Conservation (phyloP, 768 basidiomycete species). For the Kwoniella europaea region DNA sequence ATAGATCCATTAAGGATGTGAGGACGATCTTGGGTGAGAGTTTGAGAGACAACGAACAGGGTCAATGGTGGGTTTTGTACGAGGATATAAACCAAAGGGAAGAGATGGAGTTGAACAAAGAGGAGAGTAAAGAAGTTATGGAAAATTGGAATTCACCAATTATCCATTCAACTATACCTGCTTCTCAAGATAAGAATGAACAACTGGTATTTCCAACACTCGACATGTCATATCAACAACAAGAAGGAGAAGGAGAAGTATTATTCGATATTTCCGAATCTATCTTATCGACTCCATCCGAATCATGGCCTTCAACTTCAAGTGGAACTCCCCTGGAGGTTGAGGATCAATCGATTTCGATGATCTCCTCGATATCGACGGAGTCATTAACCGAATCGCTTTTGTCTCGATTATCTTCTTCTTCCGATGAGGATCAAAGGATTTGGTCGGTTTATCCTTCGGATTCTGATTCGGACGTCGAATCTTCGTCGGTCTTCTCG, state of each 20-base stretch:
- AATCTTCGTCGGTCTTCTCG: slow-evolving; percentile 27
- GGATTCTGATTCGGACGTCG: slow-evolving; percentile 41
- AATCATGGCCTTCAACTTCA: slow-evolving; percentile 20
- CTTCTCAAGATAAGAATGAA: not conserved
- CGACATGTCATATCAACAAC: slow-evolving; percentile 21
- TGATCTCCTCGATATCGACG: slow-evolving; percentile 3
- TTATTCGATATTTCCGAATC: slow-evolving; percentile 20
- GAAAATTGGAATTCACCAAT: slow-evolving; percentile 32
- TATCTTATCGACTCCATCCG: slow-evolving; percentile 2
- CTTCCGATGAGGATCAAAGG: slow-evolving; percentile 1
- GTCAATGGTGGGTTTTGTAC: slow-evolving; percentile 35
- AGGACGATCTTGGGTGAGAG: slow-evolving; percentile 35
- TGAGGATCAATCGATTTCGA: slow-evolving; percentile 1
- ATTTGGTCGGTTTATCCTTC: slow-evolving; percentile 35
- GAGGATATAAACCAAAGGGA: slow-evolving; percentile 4
- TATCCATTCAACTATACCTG: not conserved
- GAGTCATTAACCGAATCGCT: slow-evolving; percentile 30
- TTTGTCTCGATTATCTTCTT: slow-evolving; percentile 20
- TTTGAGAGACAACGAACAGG: slow-evolving; percentile 26
- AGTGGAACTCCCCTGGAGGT: slow-evolving; percentile 7
- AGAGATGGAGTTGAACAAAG: slow-evolving; percentile 22
- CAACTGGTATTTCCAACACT: slow-evolving; percentile 29
- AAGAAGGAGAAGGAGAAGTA: slow-evolving; percentile 1
- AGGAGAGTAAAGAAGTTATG: slow-evolving; percentile 37
- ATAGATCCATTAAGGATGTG: slow-evolving; percentile 40